Conservation (phyloP, 2,329 filamentous ascomycete species). For the Akanthomyces muscarius region DNA sequence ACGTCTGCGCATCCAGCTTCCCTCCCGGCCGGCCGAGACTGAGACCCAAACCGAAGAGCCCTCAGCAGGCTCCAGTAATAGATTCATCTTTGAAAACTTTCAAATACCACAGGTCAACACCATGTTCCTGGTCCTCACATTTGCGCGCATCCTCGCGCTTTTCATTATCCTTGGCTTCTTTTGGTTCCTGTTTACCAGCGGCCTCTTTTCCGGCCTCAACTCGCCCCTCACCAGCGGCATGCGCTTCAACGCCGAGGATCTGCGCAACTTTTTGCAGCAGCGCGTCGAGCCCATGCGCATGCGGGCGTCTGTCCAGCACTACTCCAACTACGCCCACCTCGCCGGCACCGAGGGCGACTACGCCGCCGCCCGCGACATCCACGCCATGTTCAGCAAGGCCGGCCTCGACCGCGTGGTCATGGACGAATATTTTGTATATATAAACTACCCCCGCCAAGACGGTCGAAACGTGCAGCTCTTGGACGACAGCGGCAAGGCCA, state of each 20-base stretch:
- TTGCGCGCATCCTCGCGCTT: constrained; percentile 71
- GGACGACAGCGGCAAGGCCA: constrained; percentile 57
- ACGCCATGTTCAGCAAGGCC: constrained; percentile 68
- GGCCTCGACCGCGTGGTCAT: constrained; percentile 71
- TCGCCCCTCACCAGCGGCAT: constrained; percentile 62
- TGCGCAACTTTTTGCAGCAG: constrained; percentile 70
- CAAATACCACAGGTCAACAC: constrained; percentile 38
- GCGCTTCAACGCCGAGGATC: constrained; percentile 74
- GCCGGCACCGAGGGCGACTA: constrained; percentile 94
- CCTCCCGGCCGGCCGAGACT: constrained; percentile 31
- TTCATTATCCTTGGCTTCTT: constrained; percentile 71
- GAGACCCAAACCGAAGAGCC: neutral
- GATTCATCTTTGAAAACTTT: constrained; percentile 8
- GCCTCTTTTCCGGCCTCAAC: constrained; percentile 68
- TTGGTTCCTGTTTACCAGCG: constrained; percentile 81
- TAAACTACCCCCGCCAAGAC: constrained; percentile 80
- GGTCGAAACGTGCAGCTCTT: constrained; percentile 81
- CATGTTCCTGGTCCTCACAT: constrained; percentile 52
- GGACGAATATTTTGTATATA: constrained; percentile 80
- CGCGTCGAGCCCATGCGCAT: constrained; percentile 68
- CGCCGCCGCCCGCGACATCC: constrained; percentile 77
- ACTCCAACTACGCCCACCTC: constrained; percentile 82
- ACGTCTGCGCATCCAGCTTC: constrained; percentile 46
- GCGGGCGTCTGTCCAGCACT: constrained; percentile 68
- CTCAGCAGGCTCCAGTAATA: neutral